Conservation (phyloP, 1,139 yeast genomes). For the Geotrichum bryndzae region DNA sequence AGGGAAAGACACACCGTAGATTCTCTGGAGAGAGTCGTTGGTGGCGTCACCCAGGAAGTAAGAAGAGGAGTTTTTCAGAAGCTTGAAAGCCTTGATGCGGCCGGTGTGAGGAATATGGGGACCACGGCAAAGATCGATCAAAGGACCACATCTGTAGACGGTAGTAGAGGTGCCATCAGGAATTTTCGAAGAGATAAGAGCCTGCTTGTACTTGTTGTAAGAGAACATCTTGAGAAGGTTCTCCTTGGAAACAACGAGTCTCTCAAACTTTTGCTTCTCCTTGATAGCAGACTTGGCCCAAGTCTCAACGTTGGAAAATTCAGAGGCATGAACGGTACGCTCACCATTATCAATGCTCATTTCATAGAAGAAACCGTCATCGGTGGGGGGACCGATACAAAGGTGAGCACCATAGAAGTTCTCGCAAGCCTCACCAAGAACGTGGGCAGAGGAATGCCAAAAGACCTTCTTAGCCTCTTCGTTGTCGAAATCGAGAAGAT, state of each 20-base stretch:
- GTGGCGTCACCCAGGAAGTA: constrained; percentile 90
- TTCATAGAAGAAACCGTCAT: constrained; percentile 96
- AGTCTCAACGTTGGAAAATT: constrained; percentile 77
- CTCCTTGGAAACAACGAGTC: constrained; percentile 89
- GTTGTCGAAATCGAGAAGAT: constrained; percentile 71
- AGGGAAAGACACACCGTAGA: constrained; percentile 98
- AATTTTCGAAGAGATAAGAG: constrained; percentile 77
- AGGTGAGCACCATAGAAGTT: constrained; percentile 93
- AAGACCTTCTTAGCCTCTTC: constrained; percentile 93
- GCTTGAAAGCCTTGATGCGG: constrained; percentile 87
- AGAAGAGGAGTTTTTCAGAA: constrained; percentile 91
- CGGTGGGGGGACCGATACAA: constrained; percentile 94
- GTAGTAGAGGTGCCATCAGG: constrained; percentile 97
- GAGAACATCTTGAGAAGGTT: constrained; percentile 86
- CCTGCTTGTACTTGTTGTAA: constrained; percentile 93
- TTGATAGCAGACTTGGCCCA: constrained; percentile 88
- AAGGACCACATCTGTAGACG: constrained; percentile 96
- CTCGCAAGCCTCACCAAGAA: constrained; percentile 97
- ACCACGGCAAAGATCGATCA: constrained; percentile 95
- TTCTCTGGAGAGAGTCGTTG: constrained; percentile 94
- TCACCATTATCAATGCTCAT: constrained; percentile 82
- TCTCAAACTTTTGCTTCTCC: constrained; percentile 93
- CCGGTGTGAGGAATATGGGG: constrained; percentile 99
- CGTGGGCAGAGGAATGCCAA: constrained; percentile 99
- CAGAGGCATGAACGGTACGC: constrained; percentile 69